Evolutionary conservation across 2,329 filamentous ascomycete species (phyloP).

Genomic region (Clonostachys rhizophaga): DNA sequence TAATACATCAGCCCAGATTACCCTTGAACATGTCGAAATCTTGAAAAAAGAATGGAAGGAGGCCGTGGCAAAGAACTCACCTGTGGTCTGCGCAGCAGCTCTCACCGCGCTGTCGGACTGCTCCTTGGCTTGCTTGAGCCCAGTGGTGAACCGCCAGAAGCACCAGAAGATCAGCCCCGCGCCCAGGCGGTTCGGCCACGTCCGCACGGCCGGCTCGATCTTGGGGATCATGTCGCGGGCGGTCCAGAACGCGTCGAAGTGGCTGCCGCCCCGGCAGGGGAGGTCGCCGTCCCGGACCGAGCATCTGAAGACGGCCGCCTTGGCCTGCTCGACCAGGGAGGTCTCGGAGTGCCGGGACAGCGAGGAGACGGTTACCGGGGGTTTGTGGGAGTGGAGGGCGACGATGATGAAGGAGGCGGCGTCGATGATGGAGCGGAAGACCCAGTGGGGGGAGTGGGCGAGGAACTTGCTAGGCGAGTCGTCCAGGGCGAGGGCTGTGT

Average conservation of each 20-base stretch:
- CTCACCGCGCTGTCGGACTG: conserved; percentile 20
- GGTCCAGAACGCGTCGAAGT: conserved; percentile 45
- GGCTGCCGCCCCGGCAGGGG: conserved; percentile 33
- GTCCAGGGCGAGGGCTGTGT: conserved; percentile 35
- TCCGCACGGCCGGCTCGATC: conserved; percentile 31
- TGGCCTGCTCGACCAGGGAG: conserved; percentile 19
- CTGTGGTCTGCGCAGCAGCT: conserved; percentile 19
- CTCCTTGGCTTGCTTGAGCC: conserved; percentile 29
- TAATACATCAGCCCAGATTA: no score
- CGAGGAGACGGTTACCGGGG: conserved; percentile 27
- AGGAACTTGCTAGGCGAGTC: conserved; percentile 27
- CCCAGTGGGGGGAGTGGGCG: conserved; percentile 41
- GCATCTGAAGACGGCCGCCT: conserved; percentile 31
- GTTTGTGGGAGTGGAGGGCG: conserved; percentile 23
- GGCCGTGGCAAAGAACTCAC: conserved; percentile 11
- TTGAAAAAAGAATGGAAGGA: no score
- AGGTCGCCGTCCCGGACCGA: conserved; percentile 45
- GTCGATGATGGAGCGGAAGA: conserved; percentile 39
- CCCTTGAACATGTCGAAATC: no score
- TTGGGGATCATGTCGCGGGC: conserved; percentile 28
- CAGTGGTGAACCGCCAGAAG: conserved; percentile 37
- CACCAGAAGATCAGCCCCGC: conserved; percentile 46
- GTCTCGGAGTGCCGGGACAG: not conserved
- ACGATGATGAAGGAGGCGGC: conserved; percentile 40
- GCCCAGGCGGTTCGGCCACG: conserved; percentile 38